phyloP scores from a whole-genome alignment of 1,139 yeast genomes.

The Sugiyamaella paludigena region DNA sequence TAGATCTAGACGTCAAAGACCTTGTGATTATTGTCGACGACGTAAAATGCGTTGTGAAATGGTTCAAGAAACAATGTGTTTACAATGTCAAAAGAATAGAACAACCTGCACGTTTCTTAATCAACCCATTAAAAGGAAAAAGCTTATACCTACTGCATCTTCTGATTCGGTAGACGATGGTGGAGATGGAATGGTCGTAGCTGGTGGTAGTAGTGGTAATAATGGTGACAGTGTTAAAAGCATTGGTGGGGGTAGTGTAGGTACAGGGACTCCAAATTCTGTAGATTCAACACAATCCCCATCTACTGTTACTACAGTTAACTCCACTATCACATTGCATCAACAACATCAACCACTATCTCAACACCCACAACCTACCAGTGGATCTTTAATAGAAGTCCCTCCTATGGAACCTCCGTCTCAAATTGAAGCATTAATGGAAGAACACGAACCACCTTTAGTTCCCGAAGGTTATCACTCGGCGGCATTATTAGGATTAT shows the following conservation, averaged over 20 bases:
- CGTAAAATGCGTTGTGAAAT: conserved; percentile 33
- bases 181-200: background rate
- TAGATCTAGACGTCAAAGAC: conserved; percentile 20
- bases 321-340: background rate
- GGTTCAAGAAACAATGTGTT: conserved; percentile 26
- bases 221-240: background rate
- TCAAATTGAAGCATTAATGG: conserved; percentile 17
- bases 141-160: conserved; percentile 1
- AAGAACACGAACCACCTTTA: conserved; percentile 26
- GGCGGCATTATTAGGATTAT: conserved; percentile 34
- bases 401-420: conserved; percentile 27
- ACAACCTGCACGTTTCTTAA: conserved; percentile 28
- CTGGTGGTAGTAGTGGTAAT: background rate
- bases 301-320: no score
- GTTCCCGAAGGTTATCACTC: conserved; percentile 31
- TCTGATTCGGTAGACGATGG: background rate
- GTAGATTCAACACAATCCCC: no score
- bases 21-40: conserved; percentile 32
- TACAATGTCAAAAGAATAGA: conserved; percentile 26
- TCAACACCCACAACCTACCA: conserved; percentile 5
- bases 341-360: background rate
- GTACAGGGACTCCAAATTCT: background rate
- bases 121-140: conserved; percentile 25
- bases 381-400: conserved; percentile 21
- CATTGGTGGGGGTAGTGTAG: background rate